These are phyloP conservation scores for Maudiozyma humilis DNA, from an alignment of 1,139 yeast genomes.

Conservation along the genomic window DNA sequence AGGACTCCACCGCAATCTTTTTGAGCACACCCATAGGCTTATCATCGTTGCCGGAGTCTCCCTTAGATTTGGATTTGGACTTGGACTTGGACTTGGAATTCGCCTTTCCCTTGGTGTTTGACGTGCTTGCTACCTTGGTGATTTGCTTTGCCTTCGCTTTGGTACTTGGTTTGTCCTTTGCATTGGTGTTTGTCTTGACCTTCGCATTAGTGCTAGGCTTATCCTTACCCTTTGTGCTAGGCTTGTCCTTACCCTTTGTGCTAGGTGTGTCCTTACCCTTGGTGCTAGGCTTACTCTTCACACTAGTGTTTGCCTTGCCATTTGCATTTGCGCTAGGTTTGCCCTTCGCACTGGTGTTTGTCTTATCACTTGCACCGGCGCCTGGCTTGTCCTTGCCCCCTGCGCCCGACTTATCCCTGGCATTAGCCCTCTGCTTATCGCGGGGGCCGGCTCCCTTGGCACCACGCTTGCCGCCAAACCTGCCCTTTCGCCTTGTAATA, in stretches of 20 bases:
- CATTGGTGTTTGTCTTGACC: background rate
- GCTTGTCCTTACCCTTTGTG: background rate
- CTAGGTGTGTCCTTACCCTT: background rate
- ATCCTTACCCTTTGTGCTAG: background rate
- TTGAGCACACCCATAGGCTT: constrained; percentile 21
- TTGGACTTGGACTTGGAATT: background rate
- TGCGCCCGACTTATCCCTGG: background rate
- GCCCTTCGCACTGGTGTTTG: background rate
- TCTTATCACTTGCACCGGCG: too few species aligned
- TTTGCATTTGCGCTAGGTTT: background rate
- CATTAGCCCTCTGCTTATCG: too few species aligned
- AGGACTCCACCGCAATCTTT: constrained; percentile 23
- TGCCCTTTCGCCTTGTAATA: constrained; percentile 23
- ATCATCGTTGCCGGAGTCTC: background rate
- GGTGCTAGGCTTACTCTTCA: too few species aligned
- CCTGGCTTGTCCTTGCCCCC: background rate
- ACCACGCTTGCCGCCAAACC: constrained; percentile 4
- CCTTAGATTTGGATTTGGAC: background rate
- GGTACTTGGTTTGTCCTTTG: background rate
- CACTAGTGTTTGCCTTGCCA: background rate
- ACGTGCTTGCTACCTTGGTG: background rate
- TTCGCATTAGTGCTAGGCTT: background rate
- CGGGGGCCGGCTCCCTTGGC: too few species aligned
- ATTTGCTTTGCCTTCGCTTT: background rate
- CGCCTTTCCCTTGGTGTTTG: background rate